Conservation (phyloP, 2,329 filamentous ascomycete genomes). For the Zopfia rhizophila region DNA sequence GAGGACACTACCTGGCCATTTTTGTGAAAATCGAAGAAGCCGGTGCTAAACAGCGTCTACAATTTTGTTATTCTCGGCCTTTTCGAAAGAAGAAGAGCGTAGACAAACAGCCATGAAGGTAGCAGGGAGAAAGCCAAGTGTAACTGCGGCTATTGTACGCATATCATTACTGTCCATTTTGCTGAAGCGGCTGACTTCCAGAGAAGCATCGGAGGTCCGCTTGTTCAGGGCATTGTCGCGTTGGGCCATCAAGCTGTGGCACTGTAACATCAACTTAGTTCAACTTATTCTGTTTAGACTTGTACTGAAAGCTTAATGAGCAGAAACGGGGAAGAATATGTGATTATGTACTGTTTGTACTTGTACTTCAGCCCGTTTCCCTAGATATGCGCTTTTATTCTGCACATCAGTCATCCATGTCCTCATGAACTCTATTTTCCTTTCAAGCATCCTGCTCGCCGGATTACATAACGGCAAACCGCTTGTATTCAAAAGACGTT, state of each 20-base stretch:
- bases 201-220: constrained; percentile 1
- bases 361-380: constrained; percentile 12
- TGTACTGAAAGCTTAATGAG: no score
- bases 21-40: constrained; percentile 6
- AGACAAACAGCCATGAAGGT: no score
- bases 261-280: constrained; percentile 8
- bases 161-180: no score
- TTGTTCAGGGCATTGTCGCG: constrained; percentile 14
- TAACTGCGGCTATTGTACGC: no score
- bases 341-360: constrained; percentile 10
- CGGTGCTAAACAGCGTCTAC: constrained; percentile 6
- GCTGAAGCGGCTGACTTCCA: no score
- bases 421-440: no score
- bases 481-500: no score
- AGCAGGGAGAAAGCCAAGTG: no score
- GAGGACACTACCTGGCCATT: background rate
- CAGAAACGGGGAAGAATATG: background rate
- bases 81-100: no score
- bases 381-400: constrained; percentile 7
- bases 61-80: background rate
- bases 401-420: constrained; percentile 1
- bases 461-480: background rate
- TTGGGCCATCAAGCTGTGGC: constrained; percentile 14
- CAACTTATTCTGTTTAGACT: background rate
- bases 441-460: constrained; percentile 1